Evolutionary conservation across 1,139 yeast species (phyloP), one percentile per base, ranked within the genome.

Genomic region (Kluyveromyces sp.): DNA sequence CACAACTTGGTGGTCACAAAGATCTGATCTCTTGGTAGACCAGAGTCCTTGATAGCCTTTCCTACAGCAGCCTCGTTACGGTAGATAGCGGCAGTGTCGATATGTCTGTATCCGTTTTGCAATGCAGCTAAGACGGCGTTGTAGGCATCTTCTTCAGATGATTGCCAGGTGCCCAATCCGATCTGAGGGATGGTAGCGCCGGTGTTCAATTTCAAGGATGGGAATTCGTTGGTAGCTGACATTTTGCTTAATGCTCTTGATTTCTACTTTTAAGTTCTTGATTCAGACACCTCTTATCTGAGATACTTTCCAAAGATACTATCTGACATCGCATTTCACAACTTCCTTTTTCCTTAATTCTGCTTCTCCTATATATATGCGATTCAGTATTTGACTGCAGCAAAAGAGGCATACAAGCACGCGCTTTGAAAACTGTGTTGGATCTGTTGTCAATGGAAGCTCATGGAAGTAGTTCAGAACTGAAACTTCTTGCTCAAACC

Each of bases 1-100:
- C 88, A 82, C 52, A 86, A 70, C 64, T 87, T 87, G 52, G 95
- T 84, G 54, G 95, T 85, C 52, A 87, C 67, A 53, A 81, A 87
- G 45, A 87, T 55, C 39, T 85, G 82, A 42, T 74, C 77, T 60
- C 96, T 74, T 43, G 83, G 79, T 43, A 83, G 70, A 37, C 80
- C 80, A 32, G 84, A 77, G 44, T 81, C 82, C 47, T 67, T 75
- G 60, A 83, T 78, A 39, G 78, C 81, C 48, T 63, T 67, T 38
- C 95, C 95, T 43, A 85, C 85, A 42, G 71, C 75, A 32, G 65
- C 77, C 60, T 83, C 92, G 57, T 83, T 83, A 22, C 68, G 68
- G 63, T 83, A 83, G 43, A 75, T 74, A 37, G 77, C 77, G 36
- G 94, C 94, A 45, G 87, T 76, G 61, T 85, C 94, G 49, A 85